Conservation (phyloP, 2,329 filamentous ascomycete species). For the Paraphaeosphaeria minitans region DNA sequence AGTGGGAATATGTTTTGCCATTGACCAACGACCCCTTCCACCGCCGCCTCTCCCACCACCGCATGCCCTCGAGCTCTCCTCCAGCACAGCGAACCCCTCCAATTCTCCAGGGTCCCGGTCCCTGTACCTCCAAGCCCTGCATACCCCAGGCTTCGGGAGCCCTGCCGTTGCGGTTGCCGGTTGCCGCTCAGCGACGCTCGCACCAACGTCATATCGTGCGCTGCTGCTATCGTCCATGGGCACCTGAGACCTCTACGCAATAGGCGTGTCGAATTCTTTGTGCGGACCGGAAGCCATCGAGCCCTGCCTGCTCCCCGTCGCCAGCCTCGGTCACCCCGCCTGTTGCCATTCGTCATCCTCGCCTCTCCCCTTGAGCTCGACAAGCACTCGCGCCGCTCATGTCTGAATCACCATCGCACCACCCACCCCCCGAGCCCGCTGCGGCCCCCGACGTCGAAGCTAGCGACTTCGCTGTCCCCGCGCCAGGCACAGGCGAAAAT, state of each 20-base stretch:
- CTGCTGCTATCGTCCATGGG: slow-evolving; percentile 23
- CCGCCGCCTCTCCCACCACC: background rate
- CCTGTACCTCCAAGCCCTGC: slow-evolving; percentile 1
- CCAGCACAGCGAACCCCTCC: background rate
- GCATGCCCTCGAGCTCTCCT: background rate
- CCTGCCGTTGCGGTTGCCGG: background rate
- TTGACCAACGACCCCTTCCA: background rate
- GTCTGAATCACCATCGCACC: slow-evolving; percentile 32
- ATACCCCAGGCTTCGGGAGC: background rate
- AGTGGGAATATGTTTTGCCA: slow-evolving; percentile 2
- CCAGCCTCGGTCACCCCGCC: slow-evolving; percentile 1
- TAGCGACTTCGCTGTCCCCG: slow-evolving; percentile 17
- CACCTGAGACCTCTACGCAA: slow-evolving; percentile 18
- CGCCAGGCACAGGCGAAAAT: slow-evolving; percentile 18
- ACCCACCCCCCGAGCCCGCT: slow-evolving; percentile 6
- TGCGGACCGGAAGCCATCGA: slow-evolving; percentile 13
- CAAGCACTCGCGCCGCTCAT: slow-evolving; percentile 23
- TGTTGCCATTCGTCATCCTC: background rate
- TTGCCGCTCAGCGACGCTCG: background rate
- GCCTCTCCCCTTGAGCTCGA: background rate
- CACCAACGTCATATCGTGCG: slow-evolving; percentile 11
- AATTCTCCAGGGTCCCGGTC: background rate
- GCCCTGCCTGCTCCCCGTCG: background rate
- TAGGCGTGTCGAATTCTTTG: slow-evolving; percentile 11
- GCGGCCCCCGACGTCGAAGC: slow-evolving; percentile 12